A percentile compares a stretch with the other conserved stretches of the same genome.
These are phyloP conservation scores for Graphiopsis chlorocephala DNA, from an alignment of 2,329 filamentous ascomycete genomes.

Conservation along the genomic window DNA sequence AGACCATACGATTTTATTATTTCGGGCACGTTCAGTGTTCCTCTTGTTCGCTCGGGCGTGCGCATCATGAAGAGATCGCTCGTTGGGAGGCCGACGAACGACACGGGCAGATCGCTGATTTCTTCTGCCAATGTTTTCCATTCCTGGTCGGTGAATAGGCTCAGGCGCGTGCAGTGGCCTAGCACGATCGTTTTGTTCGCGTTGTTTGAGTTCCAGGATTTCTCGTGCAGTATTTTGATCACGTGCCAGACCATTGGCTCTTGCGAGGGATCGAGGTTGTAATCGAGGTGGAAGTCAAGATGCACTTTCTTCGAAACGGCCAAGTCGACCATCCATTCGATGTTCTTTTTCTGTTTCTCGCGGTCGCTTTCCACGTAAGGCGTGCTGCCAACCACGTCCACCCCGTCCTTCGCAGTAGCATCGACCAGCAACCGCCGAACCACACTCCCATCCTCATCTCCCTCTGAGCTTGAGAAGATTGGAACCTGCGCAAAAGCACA, in stretches of 20 bases:
- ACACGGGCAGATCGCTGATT: conserved; percentile 57
- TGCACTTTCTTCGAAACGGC: conserved; percentile 54
- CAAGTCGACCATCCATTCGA: conserved; percentile 60
- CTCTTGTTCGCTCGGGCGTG: conserved; percentile 44
- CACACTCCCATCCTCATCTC: conserved; percentile 31
- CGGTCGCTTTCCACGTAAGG: conserved; percentile 64
- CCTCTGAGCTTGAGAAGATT: conserved; percentile 54
- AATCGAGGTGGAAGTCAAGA: conserved; percentile 71
- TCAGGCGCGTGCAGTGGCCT: conserved; percentile 68
- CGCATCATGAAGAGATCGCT: conserved; percentile 73
- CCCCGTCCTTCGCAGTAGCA: conserved; percentile 41
- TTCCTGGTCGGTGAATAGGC: conserved; percentile 51
- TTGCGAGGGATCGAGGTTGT: conserved; percentile 55
- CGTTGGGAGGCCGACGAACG: conserved; percentile 67
- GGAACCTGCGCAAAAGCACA: conserved; percentile 70
- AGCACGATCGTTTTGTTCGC: conserved; percentile 53
- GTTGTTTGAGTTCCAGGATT: conserved; percentile 46
- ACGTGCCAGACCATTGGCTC: conserved; percentile 56
- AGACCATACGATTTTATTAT: conserved; percentile 60
- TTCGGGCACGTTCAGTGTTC: conserved; percentile 60
- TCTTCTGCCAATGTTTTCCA: conserved; percentile 49
- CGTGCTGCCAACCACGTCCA: conserved; percentile 65
- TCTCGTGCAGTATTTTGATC: conserved; percentile 49
- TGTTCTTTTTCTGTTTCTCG: conserved; percentile 53
- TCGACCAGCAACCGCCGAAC: conserved; percentile 42